Evolutionary conservation across 257 asterid genomes (phyloP), one percentile per base, ranked within the genome.

Genomic region (Jacaranda mimosifolia): DNA sequence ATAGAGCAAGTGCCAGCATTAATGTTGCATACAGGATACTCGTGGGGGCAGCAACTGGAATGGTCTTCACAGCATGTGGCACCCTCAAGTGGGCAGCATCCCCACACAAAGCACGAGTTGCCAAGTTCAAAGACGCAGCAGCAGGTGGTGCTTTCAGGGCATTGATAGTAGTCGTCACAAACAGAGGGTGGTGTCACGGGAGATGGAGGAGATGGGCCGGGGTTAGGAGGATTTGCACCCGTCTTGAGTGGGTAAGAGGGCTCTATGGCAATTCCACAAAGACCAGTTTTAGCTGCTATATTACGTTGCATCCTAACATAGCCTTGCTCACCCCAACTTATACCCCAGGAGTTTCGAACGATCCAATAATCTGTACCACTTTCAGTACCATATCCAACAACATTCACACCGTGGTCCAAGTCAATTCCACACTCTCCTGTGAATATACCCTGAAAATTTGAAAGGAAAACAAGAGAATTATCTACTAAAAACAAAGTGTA

Each of bases 31-130:
- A 89, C 92, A 3, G 94, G 94, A 70, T 81, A 89, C 13, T 86
- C 88, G 3, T 86, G 92, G 1, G 94, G 94, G 87, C 92, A 89
- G 80, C 94, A 89, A 64, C 91, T 89, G 82, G 78, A 80, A 63
- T 89, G 91, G 43, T 89, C 94, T 4, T 85, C 91, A n/a, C 94
- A 89, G 88, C 94, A 87, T 0, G 83, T 79, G 59, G 92, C 94
- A 0, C 89, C 89, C 58, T 87, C 90, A 0, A 87, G 88, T 0
- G 92, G 91, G 87, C 94, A 89, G 78, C 94, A 89, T 4, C 94
- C 94, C 94, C 94, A 89, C 0, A 85, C 81, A 1, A 84, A 75
- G 92, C 94, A 89, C 79, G 58, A 75, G 36, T 15, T 64, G 3
- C 59, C 51, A 39, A 64, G 87, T 21, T 81, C 73, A 13, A 81